Percentiles rank a stretch among this genome's conserved stretches.
phyloP scores from a whole-genome alignment of 2,329 filamentous ascomycete species.

The Pseudonectria buxi region DNA sequence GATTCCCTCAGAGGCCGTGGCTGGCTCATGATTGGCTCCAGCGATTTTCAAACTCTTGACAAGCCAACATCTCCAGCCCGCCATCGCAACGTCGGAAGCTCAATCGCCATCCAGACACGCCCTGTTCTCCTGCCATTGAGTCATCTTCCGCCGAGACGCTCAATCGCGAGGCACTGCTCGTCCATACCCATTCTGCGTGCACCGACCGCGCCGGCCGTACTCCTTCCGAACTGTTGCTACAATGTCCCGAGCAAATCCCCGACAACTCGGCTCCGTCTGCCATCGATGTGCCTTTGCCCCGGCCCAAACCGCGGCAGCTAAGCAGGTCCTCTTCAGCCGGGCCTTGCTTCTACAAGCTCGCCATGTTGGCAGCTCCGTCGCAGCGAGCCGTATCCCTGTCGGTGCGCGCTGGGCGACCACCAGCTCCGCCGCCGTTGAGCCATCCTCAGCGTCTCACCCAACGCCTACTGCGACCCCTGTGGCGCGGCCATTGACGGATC shows the following conservation, averaged over 20 bases:
- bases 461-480: conserved; percentile 11
- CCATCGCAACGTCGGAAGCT: too few relatives aligned
- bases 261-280: conserved; percentile 34
- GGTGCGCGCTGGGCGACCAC: conserved; percentile 23
- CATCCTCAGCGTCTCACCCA: conserved; percentile 5
- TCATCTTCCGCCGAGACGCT: not conserved
- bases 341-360: conserved; percentile 12
- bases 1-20: not conserved
- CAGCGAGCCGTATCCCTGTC: conserved; percentile 4
- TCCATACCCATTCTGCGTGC: not conserved
- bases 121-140: too few relatives aligned
- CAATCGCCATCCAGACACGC: too few relatives aligned
- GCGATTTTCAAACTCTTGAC: not conserved
- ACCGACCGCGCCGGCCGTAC: not conserved
- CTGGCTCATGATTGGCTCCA: not conserved
- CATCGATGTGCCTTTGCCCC: conserved; percentile 36
- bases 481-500: conserved; percentile 27
- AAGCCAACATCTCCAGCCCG: too few relatives aligned
- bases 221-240: conserved; percentile 4
- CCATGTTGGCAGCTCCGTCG: conserved; percentile 6
- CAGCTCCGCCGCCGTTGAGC: conserved; percentile 10
- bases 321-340: conserved; percentile 18
- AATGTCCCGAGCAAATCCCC: conserved; percentile 34
- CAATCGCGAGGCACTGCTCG: not conserved
- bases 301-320: conserved; percentile 11